Evolutionary conservation across 768 basidiomycete genomes (phyloP), one percentile per base, ranked within the genome.

Genomic region (Termitomyces titanicus): DNA sequence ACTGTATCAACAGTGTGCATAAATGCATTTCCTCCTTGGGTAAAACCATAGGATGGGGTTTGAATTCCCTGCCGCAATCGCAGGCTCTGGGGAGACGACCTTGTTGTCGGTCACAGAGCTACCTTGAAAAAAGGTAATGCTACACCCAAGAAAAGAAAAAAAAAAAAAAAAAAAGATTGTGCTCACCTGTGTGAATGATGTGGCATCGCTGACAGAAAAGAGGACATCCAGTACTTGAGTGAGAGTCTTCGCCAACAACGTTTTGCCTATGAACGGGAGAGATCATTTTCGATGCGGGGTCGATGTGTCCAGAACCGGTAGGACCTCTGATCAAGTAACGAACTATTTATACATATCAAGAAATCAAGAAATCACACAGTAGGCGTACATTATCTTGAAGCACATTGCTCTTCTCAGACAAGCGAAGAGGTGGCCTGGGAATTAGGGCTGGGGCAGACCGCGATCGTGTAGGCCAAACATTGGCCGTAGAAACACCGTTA

Each of bases 371-470:
- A 49, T 22, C 15, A 37, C 24, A 7, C 17, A 18, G 22, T 34
- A 10, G 8, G 71, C 81, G 62, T 66, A 94, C 94, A 98, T 80
- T 55, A 98, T 86, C n/a, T n/a, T n/a, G n/a, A 40, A 98, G 74
- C 3, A 98, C 92, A 66, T 98, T 98, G 63, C 92, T 94, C 79
- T 98, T 98, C 77, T 98, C 95, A 51, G 96, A 91, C 24, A 84
- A 66, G 20, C 86, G 81, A 13, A 73, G 63, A 8, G 73, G 69
- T 43, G 77, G 75, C 17, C 72, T 79, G 47, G 74, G 72, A 20
- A 79, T 67, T 46, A 73, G 65, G 20, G 69, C 55, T 22, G 67
- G 47, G 49, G 72, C 63, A n/a, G 70, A 63, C 18, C 71, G 69
- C 35, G 69, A 70, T 37, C 79, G 73, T 60, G 87, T 74, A 12